Evolutionary conservation across 2,329 filamentous ascomycete genomes (phyloP).

Genomic region (Dactylellina parvicollis): DNA sequence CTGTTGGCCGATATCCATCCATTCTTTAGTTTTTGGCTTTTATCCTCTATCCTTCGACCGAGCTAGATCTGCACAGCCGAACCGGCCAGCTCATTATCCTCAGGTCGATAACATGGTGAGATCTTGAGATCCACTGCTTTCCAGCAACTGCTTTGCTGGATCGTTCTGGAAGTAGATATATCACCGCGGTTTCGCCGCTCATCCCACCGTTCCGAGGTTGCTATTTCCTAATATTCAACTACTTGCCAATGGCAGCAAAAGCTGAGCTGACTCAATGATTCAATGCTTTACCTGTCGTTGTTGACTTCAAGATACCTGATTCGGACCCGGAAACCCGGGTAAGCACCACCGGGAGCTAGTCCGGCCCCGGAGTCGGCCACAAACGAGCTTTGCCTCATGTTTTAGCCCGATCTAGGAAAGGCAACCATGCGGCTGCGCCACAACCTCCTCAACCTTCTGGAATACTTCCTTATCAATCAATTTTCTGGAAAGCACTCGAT

Average conservation of each 20-base stretch:
- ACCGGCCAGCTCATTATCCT: slow-evolving; percentile 30
- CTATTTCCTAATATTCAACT: slow-evolving; percentile 15
- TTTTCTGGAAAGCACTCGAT: slow-evolving; percentile 32
- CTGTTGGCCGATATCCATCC: slow-evolving; percentile 6
- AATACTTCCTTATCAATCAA: slow-evolving; percentile 53
- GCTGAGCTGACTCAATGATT: slow-evolving; percentile 37
- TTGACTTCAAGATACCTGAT: slow-evolving; percentile 8
- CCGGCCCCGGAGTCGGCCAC: slow-evolving; percentile 26
- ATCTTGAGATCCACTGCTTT: slow-evolving; percentile 2
- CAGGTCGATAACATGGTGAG: background rate
- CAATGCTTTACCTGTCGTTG: slow-evolving; percentile 18
- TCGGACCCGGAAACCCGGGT: slow-evolving; percentile 31
- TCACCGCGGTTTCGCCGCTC: slow-evolving; percentile 23
- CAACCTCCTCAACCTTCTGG: slow-evolving; percentile 41
- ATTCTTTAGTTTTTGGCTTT: slow-evolving; percentile 18
- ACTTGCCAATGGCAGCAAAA: background rate
- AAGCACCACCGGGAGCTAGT: slow-evolving; percentile 13
- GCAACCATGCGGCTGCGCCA: slow-evolving; percentile 35
- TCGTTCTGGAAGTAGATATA: slow-evolving; percentile 34
- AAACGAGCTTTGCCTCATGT: slow-evolving; percentile 42
- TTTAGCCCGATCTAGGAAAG: slow-evolving; percentile 43
- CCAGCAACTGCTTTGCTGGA: too few relatives aligned
- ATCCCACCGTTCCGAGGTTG: slow-evolving; percentile 10
- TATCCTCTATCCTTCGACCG: background rate
- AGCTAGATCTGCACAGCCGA: slow-evolving; percentile 30